Evolutionary conservation across 331 rosid species (phyloP), one percentile per base, ranked within the genome.

Genomic region (Cydonia oblonga): DNA sequence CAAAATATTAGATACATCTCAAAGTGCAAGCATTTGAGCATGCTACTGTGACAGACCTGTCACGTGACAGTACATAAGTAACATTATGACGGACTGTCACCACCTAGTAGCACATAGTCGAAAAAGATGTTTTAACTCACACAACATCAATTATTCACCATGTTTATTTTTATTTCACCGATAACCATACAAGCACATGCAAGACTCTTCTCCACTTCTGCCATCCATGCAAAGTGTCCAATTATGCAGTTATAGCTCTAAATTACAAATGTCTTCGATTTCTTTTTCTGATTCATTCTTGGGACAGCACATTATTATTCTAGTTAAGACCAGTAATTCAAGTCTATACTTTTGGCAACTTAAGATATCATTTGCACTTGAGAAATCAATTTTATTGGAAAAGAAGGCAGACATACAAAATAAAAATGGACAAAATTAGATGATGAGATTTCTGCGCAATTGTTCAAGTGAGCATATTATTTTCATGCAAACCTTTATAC

Each of bases 1-100:
- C 51, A 22, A 67, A 80, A 64, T 22, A 40, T 75, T 74, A 84
- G 83, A 66, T 75, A 46, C 72, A 58, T 66, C 67, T 67, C 62
- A 29, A 69, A 52, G 79, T 13, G 23, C 20, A 63, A 26, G 33
- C 12, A 12, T 18, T 32, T 57, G 22, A 59, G 46, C 18, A 33
- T 70, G 19, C 51, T 71, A 16, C 54, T 15, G 53, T 46, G 53
- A 6, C n/a, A 0, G 5, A 46, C 53, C n/a, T 46, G 53, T 46
- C 53, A 46, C 25, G 7, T 33, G 7, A 70, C 5, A 35, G 14
- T 54, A 7, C n/a, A 59, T 38, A 11, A 24, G 19, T 58, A 56
- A 56, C 53, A 33, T 9, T 33, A 22, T 1, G 25, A 70, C 12
- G 6, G 14, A 35, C 69, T n/a, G 42, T 33, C 18, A 40, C 58